Conservation (phyloP, 2,329 filamentous ascomycete genomes). For the Cladophialophora exuberans region DNA sequence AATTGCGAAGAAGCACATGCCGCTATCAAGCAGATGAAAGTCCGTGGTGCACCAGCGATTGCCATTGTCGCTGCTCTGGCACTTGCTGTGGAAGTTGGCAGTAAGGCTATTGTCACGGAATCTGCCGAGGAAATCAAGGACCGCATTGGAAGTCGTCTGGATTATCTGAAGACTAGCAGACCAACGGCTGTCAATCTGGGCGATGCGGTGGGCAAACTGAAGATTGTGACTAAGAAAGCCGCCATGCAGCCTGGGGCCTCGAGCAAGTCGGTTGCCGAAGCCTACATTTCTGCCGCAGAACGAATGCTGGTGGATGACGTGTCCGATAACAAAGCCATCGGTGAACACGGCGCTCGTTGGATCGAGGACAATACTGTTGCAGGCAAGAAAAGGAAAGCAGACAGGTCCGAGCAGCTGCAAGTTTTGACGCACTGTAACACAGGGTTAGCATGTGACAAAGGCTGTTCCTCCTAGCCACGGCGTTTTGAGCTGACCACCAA, state of each 20-base stretch:
- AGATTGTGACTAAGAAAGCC: constrained; percentile 59
- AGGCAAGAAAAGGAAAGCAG: constrained; percentile 47
- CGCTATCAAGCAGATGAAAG: constrained; percentile 68
- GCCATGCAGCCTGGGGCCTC: constrained; percentile 39
- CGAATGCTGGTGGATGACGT: constrained; percentile 86
- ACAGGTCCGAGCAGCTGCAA: constrained; percentile 60
- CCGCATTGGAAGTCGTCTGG: constrained; percentile 75
- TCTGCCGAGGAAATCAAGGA: constrained; percentile 59
- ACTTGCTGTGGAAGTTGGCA: constrained; percentile 79
- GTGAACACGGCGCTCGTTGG: constrained; percentile 81
- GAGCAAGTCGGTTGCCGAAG: constrained; percentile 59
- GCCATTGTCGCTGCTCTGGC: constrained; percentile 94
- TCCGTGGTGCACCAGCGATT: constrained; percentile 83
- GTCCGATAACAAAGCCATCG: constrained; percentile 83
- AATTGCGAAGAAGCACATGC: constrained; percentile 65
- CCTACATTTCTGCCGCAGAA: constrained; percentile 80
- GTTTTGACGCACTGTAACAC: constrained; percentile 98
- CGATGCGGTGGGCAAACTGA: constrained; percentile 84
- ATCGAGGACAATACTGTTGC: constrained; percentile 63
- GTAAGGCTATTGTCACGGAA: constrained; percentile 39
- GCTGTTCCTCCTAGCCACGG: background rate
- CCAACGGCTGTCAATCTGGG: constrained; percentile 94
- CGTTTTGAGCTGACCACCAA: constrained; percentile 19
- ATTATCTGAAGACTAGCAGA: constrained; percentile 84
- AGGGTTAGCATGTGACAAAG: constrained; percentile 58